These are phyloP conservation scores for Cryptococcus amylolentus DNA, from an alignment of 1,284 basidiomycete species.

Conservation along the genomic window DNA sequence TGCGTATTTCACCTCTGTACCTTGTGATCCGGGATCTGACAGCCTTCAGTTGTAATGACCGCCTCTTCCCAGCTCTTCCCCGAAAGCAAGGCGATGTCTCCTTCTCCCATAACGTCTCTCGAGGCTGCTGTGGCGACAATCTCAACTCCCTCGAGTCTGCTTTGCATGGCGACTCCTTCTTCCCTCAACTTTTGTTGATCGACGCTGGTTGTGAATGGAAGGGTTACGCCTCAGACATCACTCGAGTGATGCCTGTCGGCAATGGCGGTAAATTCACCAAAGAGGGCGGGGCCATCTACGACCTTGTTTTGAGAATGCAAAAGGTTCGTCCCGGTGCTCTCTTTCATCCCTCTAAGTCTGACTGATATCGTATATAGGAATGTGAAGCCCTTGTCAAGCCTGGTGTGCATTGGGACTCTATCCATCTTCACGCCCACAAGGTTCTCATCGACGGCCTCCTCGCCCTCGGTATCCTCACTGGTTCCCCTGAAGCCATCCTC, in stretches of 20 bases:
- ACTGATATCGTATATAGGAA: slow-evolving; percentile 50
- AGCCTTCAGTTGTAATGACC: slow-evolving; percentile 45
- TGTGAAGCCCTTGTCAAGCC: slow-evolving; percentile 67
- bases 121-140: slow-evolving; percentile 43
- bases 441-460: slow-evolving; percentile 74
- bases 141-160: slow-evolving; percentile 19
- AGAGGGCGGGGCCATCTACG: slow-evolving; percentile 73
- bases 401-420: slow-evolving; percentile 76
- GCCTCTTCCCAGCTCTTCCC: slow-evolving; percentile 41
- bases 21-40: background rate
- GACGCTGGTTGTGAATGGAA: slow-evolving; percentile 89
- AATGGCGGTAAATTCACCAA: slow-evolving; percentile 81
- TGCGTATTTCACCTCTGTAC: slow-evolving; percentile 42
- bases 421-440: slow-evolving; percentile 76
- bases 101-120: slow-evolving; percentile 30
- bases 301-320: slow-evolving; percentile 84
- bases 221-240: slow-evolving; percentile 51
- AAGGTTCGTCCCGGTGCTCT: slow-evolving; percentile 53
- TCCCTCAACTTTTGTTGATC: slow-evolving; percentile 78
- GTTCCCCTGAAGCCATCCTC: slow-evolving; percentile 62
- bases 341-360: background rate
- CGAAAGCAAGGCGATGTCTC: slow-evolving; percentile 35
- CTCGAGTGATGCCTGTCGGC: slow-evolving; percentile 57
- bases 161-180: slow-evolving; percentile 34
- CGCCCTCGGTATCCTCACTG: slow-evolving; percentile 75